phyloP scores from a whole-genome alignment of 2,329 filamentous ascomycete species.

The Emmonsiellopsis sp. region DNA sequence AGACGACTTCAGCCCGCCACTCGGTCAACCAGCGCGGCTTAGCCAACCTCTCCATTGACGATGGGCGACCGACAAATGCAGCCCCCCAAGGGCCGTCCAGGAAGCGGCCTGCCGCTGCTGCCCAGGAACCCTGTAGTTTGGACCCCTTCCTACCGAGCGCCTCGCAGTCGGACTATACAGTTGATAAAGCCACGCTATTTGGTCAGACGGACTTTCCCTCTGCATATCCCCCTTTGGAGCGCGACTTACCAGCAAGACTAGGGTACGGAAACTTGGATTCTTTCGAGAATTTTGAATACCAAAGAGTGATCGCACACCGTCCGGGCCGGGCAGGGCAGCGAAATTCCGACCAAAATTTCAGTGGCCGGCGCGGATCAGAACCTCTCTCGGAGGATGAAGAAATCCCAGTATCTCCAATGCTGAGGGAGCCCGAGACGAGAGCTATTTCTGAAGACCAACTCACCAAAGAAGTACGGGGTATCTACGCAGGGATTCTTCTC shows the following conservation, averaged over 20 bases:
- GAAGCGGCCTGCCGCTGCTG: not conserved
- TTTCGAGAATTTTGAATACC: too few relatives aligned
- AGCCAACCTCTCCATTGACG: not conserved
- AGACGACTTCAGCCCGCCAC: not conserved
- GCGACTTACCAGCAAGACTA: too few relatives aligned
- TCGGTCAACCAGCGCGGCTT: not conserved
- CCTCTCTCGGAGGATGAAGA: not conserved
- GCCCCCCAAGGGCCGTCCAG: not conserved
- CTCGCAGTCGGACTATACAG: too few relatives aligned
- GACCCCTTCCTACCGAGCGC: too few relatives aligned
- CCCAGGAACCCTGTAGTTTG: not conserved
- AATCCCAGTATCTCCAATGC: not conserved
- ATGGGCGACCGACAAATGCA: not conserved
- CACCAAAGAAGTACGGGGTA: constrained; percentile 56
- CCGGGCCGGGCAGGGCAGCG: too few relatives aligned
- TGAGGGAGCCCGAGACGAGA: constrained; percentile 50
- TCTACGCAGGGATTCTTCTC: constrained; percentile 71
- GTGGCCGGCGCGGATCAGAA: too few relatives aligned
- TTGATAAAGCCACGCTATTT: too few relatives aligned
- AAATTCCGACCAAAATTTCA: too few relatives aligned
- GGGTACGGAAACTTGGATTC: too few relatives aligned
- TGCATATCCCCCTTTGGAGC: too few relatives aligned
- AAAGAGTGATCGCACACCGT: too few relatives aligned
- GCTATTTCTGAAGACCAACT: constrained; percentile 70
- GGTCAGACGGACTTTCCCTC: too few relatives aligned